phyloP scores from a whole-genome alignment of 2,329 filamentous ascomycete genomes.

The Albophoma yamanashiensis region DNA sequence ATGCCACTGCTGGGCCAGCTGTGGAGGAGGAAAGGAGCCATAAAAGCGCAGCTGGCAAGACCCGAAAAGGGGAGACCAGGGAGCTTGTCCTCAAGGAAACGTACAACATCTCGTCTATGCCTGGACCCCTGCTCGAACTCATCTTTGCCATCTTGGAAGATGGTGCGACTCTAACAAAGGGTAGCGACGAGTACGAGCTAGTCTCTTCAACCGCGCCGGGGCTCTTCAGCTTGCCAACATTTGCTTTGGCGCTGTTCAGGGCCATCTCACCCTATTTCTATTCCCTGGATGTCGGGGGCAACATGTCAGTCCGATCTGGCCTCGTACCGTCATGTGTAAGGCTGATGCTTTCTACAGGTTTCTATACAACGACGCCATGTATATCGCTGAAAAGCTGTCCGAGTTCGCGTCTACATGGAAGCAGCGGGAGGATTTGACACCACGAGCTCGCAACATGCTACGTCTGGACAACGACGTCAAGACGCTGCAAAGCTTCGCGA shows the following conservation, averaged over 20 bases:
- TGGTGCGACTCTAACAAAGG: constrained; percentile 47
- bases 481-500: constrained; percentile 48
- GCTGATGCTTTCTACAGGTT: constrained; percentile 31
- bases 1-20: constrained; percentile 21
- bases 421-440: constrained; percentile 37
- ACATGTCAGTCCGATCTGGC: constrained; percentile 39
- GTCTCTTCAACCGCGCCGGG: constrained; percentile 59
- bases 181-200: constrained; percentile 38
- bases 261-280: constrained; percentile 70
- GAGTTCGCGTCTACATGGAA: constrained; percentile 42
- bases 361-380: constrained; percentile 57
- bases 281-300: constrained; percentile 47
- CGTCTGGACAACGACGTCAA: constrained; percentile 50
- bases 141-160: constrained; percentile 52
- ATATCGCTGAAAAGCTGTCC: constrained; percentile 46
- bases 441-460: constrained; percentile 41
- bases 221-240: constrained; percentile 60
- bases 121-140: constrained; percentile 62
- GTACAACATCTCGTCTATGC: constrained; percentile 82
- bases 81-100: constrained; percentile 75
- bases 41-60: constrained; percentile 5
- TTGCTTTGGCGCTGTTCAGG: constrained; percentile 68
- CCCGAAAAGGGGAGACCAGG: constrained; percentile 27
- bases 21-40: constrained; percentile 5
- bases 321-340: neutral